A percentile compares a stretch with the other conserved stretches of the same genome.
Evolutionary conservation across 331 rosid species (phyloP).

Genomic region (Pyracantha coccinea): DNA sequence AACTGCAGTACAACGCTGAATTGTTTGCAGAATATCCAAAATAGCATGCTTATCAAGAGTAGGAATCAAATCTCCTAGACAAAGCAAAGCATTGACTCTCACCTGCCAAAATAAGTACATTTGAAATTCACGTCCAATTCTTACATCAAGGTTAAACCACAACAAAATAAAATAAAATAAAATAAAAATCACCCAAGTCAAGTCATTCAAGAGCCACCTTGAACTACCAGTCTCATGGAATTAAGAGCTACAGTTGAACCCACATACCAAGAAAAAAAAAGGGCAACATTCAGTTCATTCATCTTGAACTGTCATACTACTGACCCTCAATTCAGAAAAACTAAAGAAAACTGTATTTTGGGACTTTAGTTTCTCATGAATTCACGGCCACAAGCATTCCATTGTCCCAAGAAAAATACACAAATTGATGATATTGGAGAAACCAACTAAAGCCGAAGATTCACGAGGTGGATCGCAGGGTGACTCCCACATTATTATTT

Average conservation of each 20-base stretch:
- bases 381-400: neutral
- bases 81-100: slow-evolving; percentile 91
- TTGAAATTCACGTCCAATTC: slow-evolving; percentile 5
- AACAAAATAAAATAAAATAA: neutral
- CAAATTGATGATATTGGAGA: neutral
- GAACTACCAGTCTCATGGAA: neutral
- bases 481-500: neutral
- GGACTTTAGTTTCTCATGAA: neutral
- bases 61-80: slow-evolving; percentile 77
- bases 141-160: slow-evolving; percentile 2
- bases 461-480: neutral
- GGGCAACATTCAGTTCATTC: neutral
- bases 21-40: slow-evolving; percentile 82
- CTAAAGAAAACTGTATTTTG: neutral
- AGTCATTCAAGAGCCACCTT: neutral
- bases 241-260: neutral
- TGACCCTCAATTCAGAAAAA: neutral
- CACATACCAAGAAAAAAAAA: neutral
- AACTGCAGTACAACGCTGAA: slow-evolving; percentile 96
- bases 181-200: neutral
- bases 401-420: neutral
- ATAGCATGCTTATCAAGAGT: slow-evolving; percentile 79
- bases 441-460: neutral
- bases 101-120: slow-evolving; percentile 46
- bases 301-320: neutral